Percentiles rank a stretch among this genome's conserved stretches.
Conservation (phyloP, 225 moss, liverwort and hornwort species). For the Polytrichum formosum region DNA sequence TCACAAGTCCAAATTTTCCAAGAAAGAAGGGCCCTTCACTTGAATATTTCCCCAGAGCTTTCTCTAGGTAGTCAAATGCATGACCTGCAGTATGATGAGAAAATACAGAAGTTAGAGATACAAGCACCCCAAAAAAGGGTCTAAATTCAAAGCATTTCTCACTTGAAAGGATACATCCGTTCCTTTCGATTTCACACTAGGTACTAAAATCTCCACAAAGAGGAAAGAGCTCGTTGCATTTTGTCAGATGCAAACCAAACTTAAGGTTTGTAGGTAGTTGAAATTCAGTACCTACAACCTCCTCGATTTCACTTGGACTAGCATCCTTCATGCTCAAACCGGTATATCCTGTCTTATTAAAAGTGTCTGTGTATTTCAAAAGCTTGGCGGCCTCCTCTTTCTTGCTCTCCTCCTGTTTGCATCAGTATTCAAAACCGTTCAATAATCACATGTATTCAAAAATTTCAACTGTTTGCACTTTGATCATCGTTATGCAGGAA, state of each 20-base stretch:
- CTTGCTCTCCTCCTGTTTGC: constrained; percentile 40
- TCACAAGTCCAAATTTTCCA: constrained; percentile 40
- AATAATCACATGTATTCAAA: not conserved
- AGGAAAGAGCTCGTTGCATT: not conserved
- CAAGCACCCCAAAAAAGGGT: no score
- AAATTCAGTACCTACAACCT: constrained; percentile 24
- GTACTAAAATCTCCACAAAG: not conserved
- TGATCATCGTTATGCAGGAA: no score
- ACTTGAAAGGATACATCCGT: not conserved
- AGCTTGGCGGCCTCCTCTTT: constrained; percentile 35
- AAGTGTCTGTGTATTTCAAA: constrained; percentile 30
- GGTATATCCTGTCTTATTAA: constrained; percentile 23
- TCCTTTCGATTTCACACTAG: not conserved
- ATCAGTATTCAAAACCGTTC: not conserved
- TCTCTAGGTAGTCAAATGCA: constrained; percentile 42
- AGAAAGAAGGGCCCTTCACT: constrained; percentile 50
- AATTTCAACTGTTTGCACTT: no score
- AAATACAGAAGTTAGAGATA: no score
- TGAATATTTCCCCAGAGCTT: constrained; percentile 30
- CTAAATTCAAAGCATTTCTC: no score
- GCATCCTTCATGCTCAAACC: constrained; percentile 45
- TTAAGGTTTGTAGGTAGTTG: no score
- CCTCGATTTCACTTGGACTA: constrained; percentile 30
- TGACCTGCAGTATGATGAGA: constrained; percentile 23
- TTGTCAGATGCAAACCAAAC: not conserved